Evolutionary conservation across 208 protist genomes (phyloP), one percentile per base, ranked within the genome.

Genomic region (Phytomonas serpens): DNA sequence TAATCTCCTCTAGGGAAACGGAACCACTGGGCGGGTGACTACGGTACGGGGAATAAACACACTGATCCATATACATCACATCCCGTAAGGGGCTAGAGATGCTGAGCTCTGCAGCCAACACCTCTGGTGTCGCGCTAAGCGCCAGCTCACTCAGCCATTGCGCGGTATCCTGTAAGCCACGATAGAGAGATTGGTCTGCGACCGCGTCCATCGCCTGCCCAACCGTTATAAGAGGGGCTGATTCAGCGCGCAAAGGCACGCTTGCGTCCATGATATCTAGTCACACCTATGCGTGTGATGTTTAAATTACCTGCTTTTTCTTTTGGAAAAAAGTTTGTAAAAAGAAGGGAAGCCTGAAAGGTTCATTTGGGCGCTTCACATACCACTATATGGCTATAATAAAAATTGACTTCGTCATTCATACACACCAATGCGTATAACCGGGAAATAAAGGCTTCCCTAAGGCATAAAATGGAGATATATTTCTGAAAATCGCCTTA

Each of bases 81-180:
- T 9, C 4, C 14, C 32, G 42, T 23, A 79, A 57, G 16, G 67
- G 34, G 67, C 67, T 51, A 13, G 68, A 29, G 36, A 42, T 27
- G 14, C 67, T 62, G 30, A 76, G 16, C 23, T 68, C 51, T 3
- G 72, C 40, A 4, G 42, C n/a, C 0, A 82, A 36, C 5, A 82
- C 47, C n/a, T 52, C 68, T n/a, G 73, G 74, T 31, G 77, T 73
- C 10, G 81, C 89, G 67, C 81, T 77, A n/a, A 93, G 80, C 0
- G 81, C 73, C 40, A 95, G 76, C 77, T 93, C 86, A 16, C 80
- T 76, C 33, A 95, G 77, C 86, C 86, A 93, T 67, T 78, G 68
- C 4, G 79, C 78, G 32, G 74, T 80, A 67, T 83, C 80, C 31
- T 77, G 77, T 11, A 95, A 77, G 32, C 88, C 82, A 14, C 90